phyloP scores from a whole-genome alignment of 2,329 filamentous ascomycete genomes.

The Aureobasidium pullulans region DNA sequence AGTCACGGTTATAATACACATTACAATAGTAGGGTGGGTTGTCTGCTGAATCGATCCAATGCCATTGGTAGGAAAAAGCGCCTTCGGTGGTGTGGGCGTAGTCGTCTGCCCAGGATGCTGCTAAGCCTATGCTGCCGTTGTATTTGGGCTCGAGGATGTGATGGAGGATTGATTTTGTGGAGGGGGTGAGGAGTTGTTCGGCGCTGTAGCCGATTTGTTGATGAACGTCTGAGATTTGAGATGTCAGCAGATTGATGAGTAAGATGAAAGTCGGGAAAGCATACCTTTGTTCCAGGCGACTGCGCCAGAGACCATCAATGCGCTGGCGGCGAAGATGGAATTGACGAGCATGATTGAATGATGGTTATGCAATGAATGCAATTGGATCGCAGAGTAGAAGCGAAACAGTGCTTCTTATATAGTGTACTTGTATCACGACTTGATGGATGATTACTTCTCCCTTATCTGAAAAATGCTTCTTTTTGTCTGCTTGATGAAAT shows the following conservation, averaged over 20 bases:
- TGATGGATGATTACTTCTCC: neutral
- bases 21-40: constrained; percentile 26
- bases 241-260: neutral
- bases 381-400: neutral
- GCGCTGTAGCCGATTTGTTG: constrained; percentile 36
- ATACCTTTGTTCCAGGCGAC: constrained; percentile 6
- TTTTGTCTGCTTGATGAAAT: neutral
- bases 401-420: neutral
- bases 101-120: constrained; percentile 34
- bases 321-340: neutral
- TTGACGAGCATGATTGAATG: neutral
- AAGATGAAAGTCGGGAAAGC: neutral
- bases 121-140: constrained; percentile 32
- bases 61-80: constrained; percentile 36
- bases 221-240: constrained; percentile 23
- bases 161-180: constrained; percentile 26
- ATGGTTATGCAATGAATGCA: neutral
- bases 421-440: neutral
- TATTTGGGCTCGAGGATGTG: constrained; percentile 34
- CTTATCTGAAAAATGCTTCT: neutral
- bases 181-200: constrained; percentile 29
- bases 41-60: constrained; percentile 34
- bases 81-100: constrained; percentile 33
- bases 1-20: constrained; percentile 32
- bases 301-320: neutral